phyloP scores from a whole-genome alignment of 768 basidiomycete genomes.

The Tylopilus sp. region DNA sequence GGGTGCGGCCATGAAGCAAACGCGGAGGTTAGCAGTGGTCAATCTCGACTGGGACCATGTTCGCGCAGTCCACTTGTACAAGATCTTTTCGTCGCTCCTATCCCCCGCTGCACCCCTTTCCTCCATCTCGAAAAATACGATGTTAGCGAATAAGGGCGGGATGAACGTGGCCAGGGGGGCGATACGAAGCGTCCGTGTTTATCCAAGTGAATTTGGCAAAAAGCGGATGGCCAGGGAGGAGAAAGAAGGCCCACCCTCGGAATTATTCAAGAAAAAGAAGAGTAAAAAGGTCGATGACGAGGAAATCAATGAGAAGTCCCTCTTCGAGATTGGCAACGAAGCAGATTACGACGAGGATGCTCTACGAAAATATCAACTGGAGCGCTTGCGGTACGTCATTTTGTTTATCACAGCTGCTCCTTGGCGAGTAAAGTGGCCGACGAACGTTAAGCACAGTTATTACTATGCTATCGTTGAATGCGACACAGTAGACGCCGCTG shows the following conservation, averaged over 20 bases:
- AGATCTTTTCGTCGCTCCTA: constrained; percentile 86
- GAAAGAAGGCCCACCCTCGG: constrained; percentile 81
- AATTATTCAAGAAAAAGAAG: constrained; percentile 66
- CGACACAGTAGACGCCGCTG: constrained; percentile 71
- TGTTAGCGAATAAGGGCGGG: constrained; percentile 5
- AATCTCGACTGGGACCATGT: constrained; percentile 99
- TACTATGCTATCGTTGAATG: constrained; percentile 94
- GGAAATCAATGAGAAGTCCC: constrained; percentile 59
- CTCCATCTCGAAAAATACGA: constrained; percentile 19
- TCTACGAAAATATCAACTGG: constrained; percentile 86
- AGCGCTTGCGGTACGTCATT: constrained; percentile 73
- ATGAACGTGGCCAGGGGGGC: constrained; percentile 51
- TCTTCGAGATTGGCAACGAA: constrained; percentile 64
- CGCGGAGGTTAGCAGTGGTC: constrained; percentile 80
- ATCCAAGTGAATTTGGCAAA: constrained; percentile 93
- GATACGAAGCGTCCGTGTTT: constrained; percentile 76
- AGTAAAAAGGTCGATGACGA: constrained; percentile 45
- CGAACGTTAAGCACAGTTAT: constrained; percentile 53
- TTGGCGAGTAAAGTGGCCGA: neutral
- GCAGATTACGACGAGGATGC: constrained; percentile 88
- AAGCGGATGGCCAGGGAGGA: constrained; percentile 84
- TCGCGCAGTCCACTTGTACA: constrained; percentile 84
- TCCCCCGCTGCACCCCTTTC: constrained; percentile 51
- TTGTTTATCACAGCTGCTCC: neutral
- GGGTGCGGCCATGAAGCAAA: constrained; percentile 41